Percentiles rank a stretch among this genome's conserved stretches.
These are phyloP conservation scores for Ogataea trehaloabstinens DNA, from an alignment of 805 yeast species.

Conservation along the genomic window DNA sequence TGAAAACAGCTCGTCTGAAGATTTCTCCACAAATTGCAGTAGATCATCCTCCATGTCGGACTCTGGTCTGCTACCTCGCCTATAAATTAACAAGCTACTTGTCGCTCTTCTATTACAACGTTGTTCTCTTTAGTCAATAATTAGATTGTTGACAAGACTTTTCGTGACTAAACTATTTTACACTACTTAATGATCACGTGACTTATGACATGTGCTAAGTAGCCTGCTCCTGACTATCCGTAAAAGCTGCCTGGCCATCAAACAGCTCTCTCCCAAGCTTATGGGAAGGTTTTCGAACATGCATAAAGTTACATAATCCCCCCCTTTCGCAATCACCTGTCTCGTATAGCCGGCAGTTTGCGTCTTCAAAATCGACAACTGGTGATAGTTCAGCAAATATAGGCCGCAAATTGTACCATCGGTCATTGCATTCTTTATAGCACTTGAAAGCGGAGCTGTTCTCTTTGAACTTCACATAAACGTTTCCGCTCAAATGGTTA, in stretches of 20 bases:
- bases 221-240: too few relatives aligned
- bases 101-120: too few relatives aligned
- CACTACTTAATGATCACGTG: too few relatives aligned
- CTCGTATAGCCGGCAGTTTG: conserved; percentile 74
- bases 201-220: too few relatives aligned
- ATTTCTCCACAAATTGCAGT: conserved; percentile 8
- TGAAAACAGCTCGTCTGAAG: conserved; percentile 27
- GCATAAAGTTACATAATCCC: conserved; percentile 85
- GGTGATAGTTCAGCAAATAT: conserved; percentile 79
- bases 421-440: conserved; percentile 58
- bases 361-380: conserved; percentile 64
- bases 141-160: too few relatives aligned
- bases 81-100: too few relatives aligned
- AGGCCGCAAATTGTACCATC: conserved; percentile 83
- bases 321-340: conserved; percentile 69
- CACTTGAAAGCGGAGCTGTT: conserved; percentile 61
- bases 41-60: conserved; percentile 13
- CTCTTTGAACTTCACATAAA: conserved; percentile 61
- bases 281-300: conserved; percentile 56
- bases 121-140: too few relatives aligned
- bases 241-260: conserved; percentile 16
- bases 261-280: conserved; percentile 18
- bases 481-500: conserved; percentile 83
- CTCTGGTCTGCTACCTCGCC: too few relatives aligned
- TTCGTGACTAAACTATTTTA: too few relatives aligned